Evolutionary conservation across 2,329 filamentous ascomycete genomes (phyloP).

Genomic region (Neonectria ditissima): DNA sequence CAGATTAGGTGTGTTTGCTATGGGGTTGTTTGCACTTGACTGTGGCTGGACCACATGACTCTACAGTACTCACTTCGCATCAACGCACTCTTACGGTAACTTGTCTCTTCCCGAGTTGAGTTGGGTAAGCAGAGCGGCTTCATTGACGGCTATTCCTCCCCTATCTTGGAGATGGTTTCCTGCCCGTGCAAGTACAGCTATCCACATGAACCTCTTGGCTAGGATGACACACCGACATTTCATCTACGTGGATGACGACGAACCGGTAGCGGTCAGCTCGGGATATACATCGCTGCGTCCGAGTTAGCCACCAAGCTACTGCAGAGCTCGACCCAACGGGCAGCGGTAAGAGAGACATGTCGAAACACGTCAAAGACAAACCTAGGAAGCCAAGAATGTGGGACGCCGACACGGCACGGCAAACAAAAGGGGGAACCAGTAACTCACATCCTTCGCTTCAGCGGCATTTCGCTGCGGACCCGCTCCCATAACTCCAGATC

Average conservation of each 20-base stretch:
- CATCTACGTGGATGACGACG: background rate
- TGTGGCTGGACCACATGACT: background rate
- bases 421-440: constrained; percentile 4
- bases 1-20: background rate
- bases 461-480: constrained; percentile 65
- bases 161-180: background rate
- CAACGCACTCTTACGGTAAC: background rate
- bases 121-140: background rate
- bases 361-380: constrained; percentile 9
- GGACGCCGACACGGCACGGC: background rate
- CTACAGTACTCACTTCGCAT: background rate
- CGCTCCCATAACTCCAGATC: constrained; percentile 60
- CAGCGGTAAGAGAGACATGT: constrained; percentile 5
- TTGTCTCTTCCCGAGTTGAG: background rate
- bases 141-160: background rate
- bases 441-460: constrained; percentile 64
- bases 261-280: constrained; percentile 28
- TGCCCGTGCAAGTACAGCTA: background rate
- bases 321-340: background rate
- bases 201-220: background rate
- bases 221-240: background rate
- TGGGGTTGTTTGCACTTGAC: constrained; percentile 1
- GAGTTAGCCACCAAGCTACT: constrained; percentile 19
- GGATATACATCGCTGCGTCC: constrained; percentile 40
- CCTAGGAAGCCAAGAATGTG: background rate